Evolutionary conservation across 2,329 filamentous ascomycete genomes (phyloP), one percentile per base, ranked within the genome.

Genomic region (Boeremia lycopersici): DNA sequence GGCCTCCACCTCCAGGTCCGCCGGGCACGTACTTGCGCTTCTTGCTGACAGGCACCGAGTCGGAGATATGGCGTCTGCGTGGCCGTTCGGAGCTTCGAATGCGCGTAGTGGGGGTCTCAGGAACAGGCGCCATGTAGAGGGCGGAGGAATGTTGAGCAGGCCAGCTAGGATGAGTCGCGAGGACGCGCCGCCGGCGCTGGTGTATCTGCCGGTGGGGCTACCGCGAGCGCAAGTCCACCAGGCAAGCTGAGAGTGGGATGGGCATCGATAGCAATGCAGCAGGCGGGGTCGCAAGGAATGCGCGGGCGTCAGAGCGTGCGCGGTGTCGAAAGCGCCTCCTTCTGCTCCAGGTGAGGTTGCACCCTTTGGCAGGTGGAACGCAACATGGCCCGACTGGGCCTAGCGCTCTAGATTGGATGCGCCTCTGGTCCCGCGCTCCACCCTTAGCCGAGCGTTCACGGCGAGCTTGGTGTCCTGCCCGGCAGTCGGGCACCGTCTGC

Each of bases 1-100:
- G 82, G 17, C 92, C 91, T 53, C 92, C 91, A 40, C 92, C 92
- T 34, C 91, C 91, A 53, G 91, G 89, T 3, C 91, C 92, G 42
- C 92, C 92, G 30, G 93, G 91, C 42, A 96, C 84, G 77, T 96
- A 97, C 75, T 76, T 79, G 57, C 75, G 75, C 67, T 74, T 74
- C 74, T 81, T 81, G 57, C 60, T 67, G 26, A 76, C 74, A 29
- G 77, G 77, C 47, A 76, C 77, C 15, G 75, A 76, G 55, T 76
- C 74, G 40, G 74, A 69, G 31, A 72, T 57, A 57, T 65, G 53
- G 45, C 72, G 70, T 57, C 65, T 65, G n/a, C 64, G 65, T 30
- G 70, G 70, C 58, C 73, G 66, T 43, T 59, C 66, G 25, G 71
- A 67, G 57, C 54, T 69, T 60, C 72, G 67, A 52, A 72, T 67